These are phyloP conservation scores for Scopulariopsis brevicaulis DNA, from an alignment of 2,329 filamentous ascomycete species.

Conservation along the genomic window DNA sequence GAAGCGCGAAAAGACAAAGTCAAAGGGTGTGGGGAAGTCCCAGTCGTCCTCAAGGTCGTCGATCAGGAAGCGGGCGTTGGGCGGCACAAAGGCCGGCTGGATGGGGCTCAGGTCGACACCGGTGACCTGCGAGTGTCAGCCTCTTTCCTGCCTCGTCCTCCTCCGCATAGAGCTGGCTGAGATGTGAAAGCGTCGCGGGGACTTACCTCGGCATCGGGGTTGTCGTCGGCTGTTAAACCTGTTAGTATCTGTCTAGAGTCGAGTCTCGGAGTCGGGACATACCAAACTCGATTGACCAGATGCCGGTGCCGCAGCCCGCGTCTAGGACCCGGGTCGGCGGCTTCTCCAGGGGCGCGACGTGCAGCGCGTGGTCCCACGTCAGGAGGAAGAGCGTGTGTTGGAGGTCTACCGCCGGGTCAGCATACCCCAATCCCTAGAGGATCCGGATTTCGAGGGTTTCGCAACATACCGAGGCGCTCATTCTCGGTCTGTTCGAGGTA, in stretches of 20 bases:
- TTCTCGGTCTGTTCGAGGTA: conserved; percentile 8
- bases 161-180: neutral
- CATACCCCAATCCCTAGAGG: neutral
- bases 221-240: conserved; percentile 9
- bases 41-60: conserved; percentile 30
- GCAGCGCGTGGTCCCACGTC: conserved; percentile 13
- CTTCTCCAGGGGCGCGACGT: conserved; percentile 9
- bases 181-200: neutral
- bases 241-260: neutral
- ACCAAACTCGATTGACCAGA: conserved; percentile 21
- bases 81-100: conserved; percentile 28
- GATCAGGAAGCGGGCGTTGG: conserved; percentile 35
- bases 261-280: neutral
- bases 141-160: neutral
- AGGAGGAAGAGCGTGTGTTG: conserved; percentile 16
- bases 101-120: conserved; percentile 30
- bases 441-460: too few species aligned
- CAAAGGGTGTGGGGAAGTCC: conserved; percentile 24
- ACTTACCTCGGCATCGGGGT: conserved; percentile 15
- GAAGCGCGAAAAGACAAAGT: conserved; percentile 25
- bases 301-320: conserved; percentile 18
- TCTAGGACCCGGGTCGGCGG: conserved; percentile 14
- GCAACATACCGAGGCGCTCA: conserved; percentile 10
- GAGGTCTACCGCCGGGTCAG: conserved; percentile 8
- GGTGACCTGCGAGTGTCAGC: conserved; percentile 13